Base-by-base conservation (phyloP, 2,329 filamentous ascomycete genomes). In the Microascus cirrosus region DNA sequence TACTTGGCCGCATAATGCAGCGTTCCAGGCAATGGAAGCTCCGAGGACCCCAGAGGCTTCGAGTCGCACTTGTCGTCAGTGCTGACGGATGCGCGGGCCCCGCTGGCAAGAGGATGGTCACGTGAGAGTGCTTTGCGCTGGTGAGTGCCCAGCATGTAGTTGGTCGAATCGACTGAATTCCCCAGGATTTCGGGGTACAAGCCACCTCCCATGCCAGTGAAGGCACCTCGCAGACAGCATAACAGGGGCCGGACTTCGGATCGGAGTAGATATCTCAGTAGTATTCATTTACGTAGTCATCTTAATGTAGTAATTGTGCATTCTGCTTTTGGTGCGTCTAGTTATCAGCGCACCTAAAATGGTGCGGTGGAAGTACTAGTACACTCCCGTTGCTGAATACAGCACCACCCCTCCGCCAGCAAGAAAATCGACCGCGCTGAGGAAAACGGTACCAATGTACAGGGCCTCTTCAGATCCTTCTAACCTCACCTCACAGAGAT, bases 401-500 rank as follows among this genome's bases (percentile, higher is more conserved):
- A 35, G 22, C 55, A 56, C 42, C 34, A 35, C 55, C 28, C n/a
- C 45, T n/a, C 34, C 25, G 18, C 24, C 39, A 56, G 51, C 24
- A 32, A 58, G 53, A 52, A 58, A 50, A 60, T 58, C 57, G 60
- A 53, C 51, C 56, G 35, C 55, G 55, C 59, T 57, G 52, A 28
- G 56, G 50, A 56, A 56, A 56, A n/a, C 42, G 24, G 55, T 39
- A 56, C 42, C 55, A 35, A n/a, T 35, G 56, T 58, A 58, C 56
- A 58, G n/a, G 28, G 56, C 56, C 50, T 58, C 34, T 65, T 72
- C 70, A 70, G 74, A 70, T 71, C 73, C 50, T 53, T 58, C 76
- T 71, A 78, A 82, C 79, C 74, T 82, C 79, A 81, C 71, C 73
- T 75, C 74, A 77, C 70, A 70, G 75, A 79, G 78, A 75, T 69